A percentile compares a stretch with the other conserved stretches of the same genome.
These are phyloP conservation scores for Sporisorium exsertum DNA, from an alignment of 1,284 basidiomycete species.

Conservation along the genomic window DNA sequence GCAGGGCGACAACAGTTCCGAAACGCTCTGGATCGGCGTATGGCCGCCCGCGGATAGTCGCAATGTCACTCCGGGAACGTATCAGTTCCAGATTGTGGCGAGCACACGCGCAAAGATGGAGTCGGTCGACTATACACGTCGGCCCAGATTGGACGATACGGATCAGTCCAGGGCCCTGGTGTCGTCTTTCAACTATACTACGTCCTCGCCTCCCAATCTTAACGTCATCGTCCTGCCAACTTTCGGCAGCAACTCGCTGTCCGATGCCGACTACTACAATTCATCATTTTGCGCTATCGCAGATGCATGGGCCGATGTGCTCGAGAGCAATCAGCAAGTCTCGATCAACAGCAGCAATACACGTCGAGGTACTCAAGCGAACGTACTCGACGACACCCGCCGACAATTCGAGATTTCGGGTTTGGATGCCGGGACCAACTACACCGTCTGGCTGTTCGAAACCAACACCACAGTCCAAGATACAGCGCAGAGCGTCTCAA, in stretches of 20 bases:
- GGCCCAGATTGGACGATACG: conserved; percentile 65
- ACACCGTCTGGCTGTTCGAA: conserved; percentile 69
- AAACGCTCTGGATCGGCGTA: conserved; percentile 60
- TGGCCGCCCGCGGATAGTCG: conserved; percentile 58
- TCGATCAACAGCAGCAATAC: conserved; percentile 59
- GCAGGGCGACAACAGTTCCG: conserved; percentile 36
- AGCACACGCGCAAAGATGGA: conserved; percentile 52
- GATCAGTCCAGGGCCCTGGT: conserved; percentile 66
- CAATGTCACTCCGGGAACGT: conserved; percentile 38
- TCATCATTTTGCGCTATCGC: conserved; percentile 68
- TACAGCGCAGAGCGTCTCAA: conserved; percentile 19
- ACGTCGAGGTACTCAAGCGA: conserved; percentile 42
- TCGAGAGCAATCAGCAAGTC: conserved; percentile 14
- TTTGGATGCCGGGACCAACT: conserved; percentile 65
- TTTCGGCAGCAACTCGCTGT: conserved; percentile 42
- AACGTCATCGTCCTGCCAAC: conserved; percentile 63
- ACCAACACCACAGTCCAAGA: conserved; percentile 46
- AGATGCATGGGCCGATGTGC: conserved; percentile 41
- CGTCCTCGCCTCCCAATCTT: conserved; percentile 51
- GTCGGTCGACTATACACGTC: conserved; percentile 39
- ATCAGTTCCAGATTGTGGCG: conserved; percentile 48
- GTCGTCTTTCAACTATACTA: conserved; percentile 64
- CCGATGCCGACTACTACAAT: conserved; percentile 60
- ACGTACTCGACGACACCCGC: conserved; percentile 44
- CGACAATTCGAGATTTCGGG: conserved; percentile 52